Base-by-base conservation (phyloP, 2,329 filamentous ascomycete genomes). In the Alternaria brassicicola region DNA sequence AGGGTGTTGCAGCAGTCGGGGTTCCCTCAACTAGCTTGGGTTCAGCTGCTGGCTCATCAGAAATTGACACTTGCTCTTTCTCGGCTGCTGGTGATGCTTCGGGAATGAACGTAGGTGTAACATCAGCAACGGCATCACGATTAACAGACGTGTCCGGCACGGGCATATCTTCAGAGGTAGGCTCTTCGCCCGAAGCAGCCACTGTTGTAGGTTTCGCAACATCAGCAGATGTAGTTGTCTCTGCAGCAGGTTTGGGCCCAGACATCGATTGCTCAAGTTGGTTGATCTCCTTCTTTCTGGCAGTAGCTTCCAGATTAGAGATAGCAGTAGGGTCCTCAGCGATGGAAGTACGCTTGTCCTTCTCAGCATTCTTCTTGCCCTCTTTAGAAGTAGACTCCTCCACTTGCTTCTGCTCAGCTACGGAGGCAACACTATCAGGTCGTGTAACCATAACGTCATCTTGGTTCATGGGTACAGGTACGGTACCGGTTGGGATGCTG, bases 311-410 rank as follows among this genome's bases (percentile, higher is more conserved):
- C 6, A 49, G 13, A 26, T 48, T 2, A n/a, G 53, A 19, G n/a
- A 3, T 25, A 2, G 43, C 31, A 23, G 23, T 48, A 9, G 53
- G 19, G 10, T 68, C 63, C 17, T 63, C 60, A 21, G 19, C 23
- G 9, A 60, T 38, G 8, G 61, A 62, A 12, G 45, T 46, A 21
- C 61, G 56, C 26, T 68, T 69, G 6, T 38, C 57, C 33, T 69
- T 68, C 56, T 69, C 68, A 1, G 48, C 57, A 47, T 69, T 67
- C 57, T 68, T 71, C 54, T 68, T 69, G 45, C 43, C 51, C 41
- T 68, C 68, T 42, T 68, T 69, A 7, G 66, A 62, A 39, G 47
- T 23, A 2, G 56, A n/a, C 21, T 58, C 57, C 5, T 58, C 57
- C 2, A 53, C 49, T 35, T 49, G 30, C 9, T 45, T 52, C 51